Base-by-base conservation (phyloP, 768 basidiomycete genomes). In the Clathrus columnatus region DNA sequence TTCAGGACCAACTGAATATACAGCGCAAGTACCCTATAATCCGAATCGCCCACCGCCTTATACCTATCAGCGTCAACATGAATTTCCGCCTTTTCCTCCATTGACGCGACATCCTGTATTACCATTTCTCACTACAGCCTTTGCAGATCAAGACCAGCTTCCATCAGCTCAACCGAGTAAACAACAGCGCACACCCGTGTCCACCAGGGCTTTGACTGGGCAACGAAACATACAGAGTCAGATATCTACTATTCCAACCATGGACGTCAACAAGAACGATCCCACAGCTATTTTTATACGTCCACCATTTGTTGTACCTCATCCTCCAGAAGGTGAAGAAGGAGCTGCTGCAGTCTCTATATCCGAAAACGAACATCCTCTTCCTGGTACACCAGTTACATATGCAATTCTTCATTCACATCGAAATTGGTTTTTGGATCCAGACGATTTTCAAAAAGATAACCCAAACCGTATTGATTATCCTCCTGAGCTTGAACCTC, bases 401-500 rank as follows among this genome's bases (percentile, higher is more conserved):
- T 91, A 86, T 65, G 74, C 77, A 56, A 64, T 84, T 43, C 76
- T 91, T 74, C 82, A 85, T n/a, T 76, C 79, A 36, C 85, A 90
- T 62, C 76, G 79, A 7, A 81, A 89, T 53, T 91, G 88, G 88
- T 91, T 90, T 64, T 73, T 91, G 57, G 81, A 83, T 62, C 65
- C 84, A 17, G 65, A 70, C 50, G 87, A 90, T 67, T 90, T 86
- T 60, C 24, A 48, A 26, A 51, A 50, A 30, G 56, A 56, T 23
- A 78, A 79, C 64, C 66, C 75, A 4, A 67, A 71, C 50, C 80
- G 80, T n/a, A 77, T 87, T 17, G 69, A 81, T 16, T 91, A 91
- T 65, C 88, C 88, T 11, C 73, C 84, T 36, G 76, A 80, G 65
- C 79, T 91, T 11, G 88, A 91, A 65, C 88, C 88, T 26, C 88